Conservation (phyloP, 371 early-diverging fungal genomes). For the Zychaea mexicana region DNA sequence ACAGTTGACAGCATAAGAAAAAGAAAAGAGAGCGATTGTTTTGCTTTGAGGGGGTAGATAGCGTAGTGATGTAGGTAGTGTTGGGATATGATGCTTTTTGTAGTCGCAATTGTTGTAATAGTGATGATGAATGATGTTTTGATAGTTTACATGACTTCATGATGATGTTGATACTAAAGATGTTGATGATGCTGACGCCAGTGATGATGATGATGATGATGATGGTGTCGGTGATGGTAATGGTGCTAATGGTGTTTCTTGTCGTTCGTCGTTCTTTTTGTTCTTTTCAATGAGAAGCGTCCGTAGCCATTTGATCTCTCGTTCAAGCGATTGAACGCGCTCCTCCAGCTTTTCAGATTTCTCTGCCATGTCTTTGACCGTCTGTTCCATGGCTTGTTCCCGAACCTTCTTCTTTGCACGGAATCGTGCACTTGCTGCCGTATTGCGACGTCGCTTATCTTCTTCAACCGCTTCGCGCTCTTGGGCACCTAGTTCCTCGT, state of each 20-base stretch:
- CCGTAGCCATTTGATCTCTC: slow-evolving; percentile 85
- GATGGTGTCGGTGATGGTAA: background rate
- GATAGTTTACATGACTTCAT: no score
- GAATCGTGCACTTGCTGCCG: slow-evolving; percentile 90
- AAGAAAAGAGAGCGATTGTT: no score
- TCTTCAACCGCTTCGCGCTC: slow-evolving; percentile 6
- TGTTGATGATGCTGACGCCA: background rate
- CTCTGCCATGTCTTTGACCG: slow-evolving; percentile 74
- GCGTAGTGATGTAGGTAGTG: background rate
- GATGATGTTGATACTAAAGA: background rate
- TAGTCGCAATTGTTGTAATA: background rate
- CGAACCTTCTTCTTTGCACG: slow-evolving; percentile 84
- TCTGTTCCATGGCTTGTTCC: slow-evolving; percentile 78
- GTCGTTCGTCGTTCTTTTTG: background rate
- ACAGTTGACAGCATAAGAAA: background rate
- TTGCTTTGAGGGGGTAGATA: background rate
- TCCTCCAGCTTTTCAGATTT: slow-evolving; percentile 70
- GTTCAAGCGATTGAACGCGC: slow-evolving; percentile 75
- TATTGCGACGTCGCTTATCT: slow-evolving; percentile 89
- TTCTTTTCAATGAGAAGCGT: slow-evolving; percentile 76
- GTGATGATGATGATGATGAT: background rate
- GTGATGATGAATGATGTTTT: no score
- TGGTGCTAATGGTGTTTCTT: background rate
- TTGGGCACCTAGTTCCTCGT: background rate
- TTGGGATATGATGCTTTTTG: background rate